Conservation (phyloP, 2,329 filamentous ascomycete species). For the Claviceps sorghi region DNA sequence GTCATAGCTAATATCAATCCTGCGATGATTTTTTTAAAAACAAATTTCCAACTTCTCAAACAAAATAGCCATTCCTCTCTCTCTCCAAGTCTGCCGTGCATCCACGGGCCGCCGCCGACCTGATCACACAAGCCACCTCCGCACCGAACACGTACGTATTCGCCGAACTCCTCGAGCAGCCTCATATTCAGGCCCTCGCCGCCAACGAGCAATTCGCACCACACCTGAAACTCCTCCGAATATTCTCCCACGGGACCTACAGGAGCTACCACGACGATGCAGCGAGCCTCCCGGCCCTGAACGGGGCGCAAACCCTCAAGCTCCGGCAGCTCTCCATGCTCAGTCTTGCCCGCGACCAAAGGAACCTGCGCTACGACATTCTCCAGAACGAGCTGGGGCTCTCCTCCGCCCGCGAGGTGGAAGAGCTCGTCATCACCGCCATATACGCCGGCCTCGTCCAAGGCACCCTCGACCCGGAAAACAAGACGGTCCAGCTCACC, state of each 20-base stretch:
- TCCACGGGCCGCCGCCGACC: slow-evolving; percentile 69
- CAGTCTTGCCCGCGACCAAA: slow-evolving; percentile 54
- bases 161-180: slow-evolving; percentile 72
- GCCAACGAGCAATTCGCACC: slow-evolving; percentile 43
- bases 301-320: slow-evolving; percentile 61
- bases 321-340: slow-evolving; percentile 83
- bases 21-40: no score
- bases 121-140: slow-evolving; percentile 80
- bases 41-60: neutral
- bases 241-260: slow-evolving; percentile 90
- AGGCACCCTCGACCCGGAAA: slow-evolving; percentile 69
- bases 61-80: slow-evolving; percentile 64
- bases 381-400: slow-evolving; percentile 57
- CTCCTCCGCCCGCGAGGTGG: slow-evolving; percentile 52
- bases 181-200: slow-evolving; percentile 61
- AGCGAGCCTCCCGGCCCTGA: slow-evolving; percentile 53
- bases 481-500: slow-evolving; percentile 60
- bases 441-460: slow-evolving; percentile 74
- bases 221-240: slow-evolving; percentile 60
- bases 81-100: slow-evolving; percentile 77
- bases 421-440: slow-evolving; percentile 72
- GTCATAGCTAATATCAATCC: neutral
- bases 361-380: slow-evolving; percentile 56
- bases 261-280: slow-evolving; percentile 43
- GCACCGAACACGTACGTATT: slow-evolving; percentile 84